phyloP scores from a whole-genome alignment of 179 eudicot species.

The Beta macrorhiza region DNA sequence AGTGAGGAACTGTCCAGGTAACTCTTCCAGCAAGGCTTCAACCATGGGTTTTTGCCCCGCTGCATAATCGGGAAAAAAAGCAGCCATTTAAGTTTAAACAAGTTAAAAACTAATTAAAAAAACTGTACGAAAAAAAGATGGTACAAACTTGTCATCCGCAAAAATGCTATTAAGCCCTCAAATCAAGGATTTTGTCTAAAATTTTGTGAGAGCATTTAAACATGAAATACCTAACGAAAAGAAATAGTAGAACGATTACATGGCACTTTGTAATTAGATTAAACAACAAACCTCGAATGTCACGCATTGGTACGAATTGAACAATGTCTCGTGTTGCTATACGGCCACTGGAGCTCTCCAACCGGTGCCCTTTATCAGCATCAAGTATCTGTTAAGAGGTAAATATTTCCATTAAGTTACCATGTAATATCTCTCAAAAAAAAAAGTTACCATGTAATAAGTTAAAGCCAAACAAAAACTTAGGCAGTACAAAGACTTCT shows the following conservation, averaged over 20 bases:
- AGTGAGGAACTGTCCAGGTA: conserved; percentile 77
- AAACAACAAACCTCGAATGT: conserved; percentile 58
- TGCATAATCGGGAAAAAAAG: conserved; percentile 22
- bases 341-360: conserved; percentile 76
- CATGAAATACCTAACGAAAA: neutral
- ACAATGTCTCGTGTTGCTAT: conserved; percentile 89
- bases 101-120: neutral
- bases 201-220: neutral
- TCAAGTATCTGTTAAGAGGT: conserved; percentile 62
- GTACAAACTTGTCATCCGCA: neutral
- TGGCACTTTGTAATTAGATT: neutral
- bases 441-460: neutral
- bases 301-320: conserved; percentile 89
- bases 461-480: neutral
- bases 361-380: conserved; percentile 70
- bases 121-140: neutral
- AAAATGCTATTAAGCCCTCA: no score
- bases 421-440: neutral
- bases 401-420: neutral
- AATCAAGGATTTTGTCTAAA: neutral
- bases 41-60: conserved; percentile 76
- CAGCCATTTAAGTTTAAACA: neutral
- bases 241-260: neutral
- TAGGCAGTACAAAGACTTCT: neutral
- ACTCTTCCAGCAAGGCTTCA: conserved; percentile 75